Evolutionary conservation across 2,329 filamentous ascomycete species (phyloP).

Genomic region (Ophiostoma triangulosporum): DNA sequence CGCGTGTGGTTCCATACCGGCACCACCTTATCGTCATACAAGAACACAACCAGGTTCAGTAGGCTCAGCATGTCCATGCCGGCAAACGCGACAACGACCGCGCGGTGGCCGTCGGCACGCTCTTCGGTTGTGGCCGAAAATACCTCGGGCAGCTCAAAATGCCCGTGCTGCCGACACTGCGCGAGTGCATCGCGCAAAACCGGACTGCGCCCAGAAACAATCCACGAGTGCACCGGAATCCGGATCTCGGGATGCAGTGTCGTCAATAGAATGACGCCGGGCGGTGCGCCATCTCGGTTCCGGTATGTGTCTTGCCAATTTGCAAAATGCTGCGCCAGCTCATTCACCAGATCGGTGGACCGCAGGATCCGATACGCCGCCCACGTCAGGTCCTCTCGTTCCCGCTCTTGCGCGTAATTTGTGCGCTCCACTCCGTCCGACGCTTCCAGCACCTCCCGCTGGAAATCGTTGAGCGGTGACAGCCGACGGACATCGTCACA

Average conservation of each 20-base stretch:
- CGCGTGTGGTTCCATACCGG: slow-evolving; percentile 78
- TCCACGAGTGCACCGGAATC: slow-evolving; percentile 73
- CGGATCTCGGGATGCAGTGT: slow-evolving; percentile 52
- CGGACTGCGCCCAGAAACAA: slow-evolving; percentile 61
- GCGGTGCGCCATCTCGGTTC: slow-evolving; percentile 19
- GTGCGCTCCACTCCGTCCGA: neutral
- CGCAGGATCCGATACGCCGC: neutral
- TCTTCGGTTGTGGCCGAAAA: slow-evolving; percentile 37
- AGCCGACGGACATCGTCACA: slow-evolving; percentile 63
- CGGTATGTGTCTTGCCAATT: slow-evolving; percentile 20
- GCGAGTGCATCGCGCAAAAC: slow-evolving; percentile 50
- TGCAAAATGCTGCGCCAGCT: neutral
- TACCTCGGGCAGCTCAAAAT: slow-evolving; percentile 44
- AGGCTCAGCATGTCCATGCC: slow-evolving; percentile 63
- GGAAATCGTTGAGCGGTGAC: slow-evolving; percentile 34
- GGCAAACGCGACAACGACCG: slow-evolving; percentile 48
- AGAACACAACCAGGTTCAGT: slow-evolving; percentile 64
- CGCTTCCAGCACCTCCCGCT: too few species aligned
- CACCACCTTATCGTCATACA: slow-evolving; percentile 67
- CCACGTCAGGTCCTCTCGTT: neutral
- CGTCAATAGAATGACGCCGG: slow-evolving; percentile 34
- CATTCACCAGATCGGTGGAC: neutral
- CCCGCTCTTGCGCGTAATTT: neutral
- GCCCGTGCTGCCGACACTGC: slow-evolving; percentile 41
- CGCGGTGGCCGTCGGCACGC: slow-evolving; percentile 25